Percentiles rank a stretch among this genome's conserved stretches.
Conservation (phyloP, 306 rosid genomes). For the Aeschynomene evenia region DNA sequence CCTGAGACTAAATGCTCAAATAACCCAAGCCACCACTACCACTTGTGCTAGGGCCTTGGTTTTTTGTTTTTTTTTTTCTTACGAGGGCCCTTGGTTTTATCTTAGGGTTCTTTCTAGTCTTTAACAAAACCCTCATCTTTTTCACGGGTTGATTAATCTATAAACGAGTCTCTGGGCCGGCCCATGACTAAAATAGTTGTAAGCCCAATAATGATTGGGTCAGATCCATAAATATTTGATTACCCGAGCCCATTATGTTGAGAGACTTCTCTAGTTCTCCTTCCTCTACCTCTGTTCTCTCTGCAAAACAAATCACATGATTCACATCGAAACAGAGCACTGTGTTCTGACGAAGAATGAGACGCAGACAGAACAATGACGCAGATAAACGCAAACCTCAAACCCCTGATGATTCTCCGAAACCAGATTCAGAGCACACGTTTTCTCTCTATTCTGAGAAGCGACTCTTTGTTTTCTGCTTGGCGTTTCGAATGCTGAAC, state of each 20-base stretch:
- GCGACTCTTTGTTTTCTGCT: slow-evolving; percentile 48
- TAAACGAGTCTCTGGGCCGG: not conserved
- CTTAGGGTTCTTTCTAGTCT: too few relatives aligned
- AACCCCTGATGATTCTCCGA: slow-evolving; percentile 23
- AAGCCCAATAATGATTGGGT: not conserved
- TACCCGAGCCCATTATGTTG: not conserved
- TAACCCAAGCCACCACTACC: too few relatives aligned
- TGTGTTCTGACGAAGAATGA: slow-evolving; percentile 35
- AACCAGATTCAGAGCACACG: slow-evolving; percentile 21
- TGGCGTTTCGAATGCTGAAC: slow-evolving; percentile 74
- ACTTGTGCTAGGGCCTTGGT: too few relatives aligned
- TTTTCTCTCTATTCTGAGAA: slow-evolving; percentile 29
- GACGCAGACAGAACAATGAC: slow-evolving; percentile 40
- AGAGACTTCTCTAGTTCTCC: too few relatives aligned
- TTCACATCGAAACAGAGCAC: not conserved
- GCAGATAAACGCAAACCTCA: not conserved
- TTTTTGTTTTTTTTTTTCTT: too few relatives aligned
- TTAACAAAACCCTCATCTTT: too few relatives aligned
- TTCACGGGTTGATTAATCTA: not conserved
- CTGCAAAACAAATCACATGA: not conserved
- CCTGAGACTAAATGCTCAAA: too few relatives aligned
- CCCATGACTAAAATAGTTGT: not conserved
- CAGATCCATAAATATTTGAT: not conserved
- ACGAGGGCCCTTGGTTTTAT: too few relatives aligned
- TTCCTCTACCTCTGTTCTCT: not conserved